Evolutionary conservation across 371 early-diverging fungal genomes (phyloP).

Genomic region (Mortierella sp.): DNA sequence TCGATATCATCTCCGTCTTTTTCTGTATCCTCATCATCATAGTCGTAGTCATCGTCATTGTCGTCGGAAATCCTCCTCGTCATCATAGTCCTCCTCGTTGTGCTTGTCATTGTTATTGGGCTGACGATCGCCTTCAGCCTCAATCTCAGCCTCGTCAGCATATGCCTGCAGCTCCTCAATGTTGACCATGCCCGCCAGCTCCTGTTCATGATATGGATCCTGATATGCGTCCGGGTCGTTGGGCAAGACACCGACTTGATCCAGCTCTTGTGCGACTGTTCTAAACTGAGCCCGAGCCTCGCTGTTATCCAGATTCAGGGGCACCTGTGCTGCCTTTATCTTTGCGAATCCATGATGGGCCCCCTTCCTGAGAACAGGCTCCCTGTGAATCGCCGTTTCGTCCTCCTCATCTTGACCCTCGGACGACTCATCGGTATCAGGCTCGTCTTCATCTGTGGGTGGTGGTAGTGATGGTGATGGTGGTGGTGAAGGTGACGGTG

Average conservation of each 20-base stretch:
- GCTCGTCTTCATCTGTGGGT: background rate
- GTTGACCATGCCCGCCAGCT: background rate
- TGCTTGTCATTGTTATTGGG: too few relatives aligned
- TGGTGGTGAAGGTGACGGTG: too few relatives aligned
- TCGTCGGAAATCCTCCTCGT: background rate
- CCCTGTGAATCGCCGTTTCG: background rate
- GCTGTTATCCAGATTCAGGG: background rate
- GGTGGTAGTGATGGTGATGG: too few relatives aligned
- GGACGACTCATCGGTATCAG: background rate
- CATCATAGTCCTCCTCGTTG: background rate
- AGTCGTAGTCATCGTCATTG: background rate
- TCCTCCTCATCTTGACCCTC: background rate
- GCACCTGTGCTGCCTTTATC: background rate
- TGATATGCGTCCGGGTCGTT: slow-evolving; percentile 10
- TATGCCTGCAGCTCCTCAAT: slow-evolving; percentile 1
- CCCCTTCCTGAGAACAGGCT: background rate
- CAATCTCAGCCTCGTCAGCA: slow-evolving; percentile 8
- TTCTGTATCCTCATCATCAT: background rate
- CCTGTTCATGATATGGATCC: slow-evolving; percentile 13
- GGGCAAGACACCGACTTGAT: background rate
- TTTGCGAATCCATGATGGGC: background rate
- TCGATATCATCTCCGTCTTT: background rate
- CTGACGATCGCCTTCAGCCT: slow-evolving; percentile 13
- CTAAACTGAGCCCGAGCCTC: background rate
- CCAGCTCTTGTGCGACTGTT: background rate